phyloP scores from a whole-genome alignment of 2,329 filamentous ascomycete species.

The Beauveria rudraprayagi region DNA sequence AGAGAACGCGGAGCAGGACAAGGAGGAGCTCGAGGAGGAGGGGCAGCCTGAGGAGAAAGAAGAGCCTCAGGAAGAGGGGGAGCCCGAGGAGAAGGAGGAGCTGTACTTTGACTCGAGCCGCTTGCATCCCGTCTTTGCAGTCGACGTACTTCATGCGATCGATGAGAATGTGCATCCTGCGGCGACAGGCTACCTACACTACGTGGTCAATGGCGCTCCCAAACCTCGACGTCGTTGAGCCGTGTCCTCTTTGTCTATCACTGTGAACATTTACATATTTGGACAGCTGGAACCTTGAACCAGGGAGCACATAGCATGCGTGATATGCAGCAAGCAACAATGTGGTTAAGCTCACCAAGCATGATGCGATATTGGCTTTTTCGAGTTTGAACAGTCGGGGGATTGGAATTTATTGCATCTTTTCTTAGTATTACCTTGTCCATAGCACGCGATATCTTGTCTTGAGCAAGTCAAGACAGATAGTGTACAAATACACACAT shows the following conservation, averaged over 20 bases:
- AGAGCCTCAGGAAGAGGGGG: neutral
- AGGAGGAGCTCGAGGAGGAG: neutral
- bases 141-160: conserved; percentile 5
- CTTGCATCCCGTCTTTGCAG: conserved; percentile 3
- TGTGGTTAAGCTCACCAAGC: neutral
- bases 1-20: neutral
- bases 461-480: too few species aligned
- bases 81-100: neutral
- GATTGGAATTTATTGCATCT: too few species aligned
- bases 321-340: neutral
- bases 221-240: neutral
- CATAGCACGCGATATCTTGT: too few species aligned
- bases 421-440: too few species aligned
- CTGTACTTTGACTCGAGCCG: conserved; percentile 7
- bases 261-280: neutral
- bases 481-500: too few species aligned
- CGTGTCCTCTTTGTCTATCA: neutral
- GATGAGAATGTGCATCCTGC: conserved; percentile 4
- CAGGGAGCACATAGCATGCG: neutral
- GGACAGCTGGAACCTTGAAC: neutral
- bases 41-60: neutral
- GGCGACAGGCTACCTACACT: conserved; percentile 8
- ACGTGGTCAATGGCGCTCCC: conserved; percentile 8
- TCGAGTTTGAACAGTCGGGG: neutral
- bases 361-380: neutral